phyloP scores from a whole-genome alignment of 148 eudicot species.

The Chenopodium quinoa region DNA sequence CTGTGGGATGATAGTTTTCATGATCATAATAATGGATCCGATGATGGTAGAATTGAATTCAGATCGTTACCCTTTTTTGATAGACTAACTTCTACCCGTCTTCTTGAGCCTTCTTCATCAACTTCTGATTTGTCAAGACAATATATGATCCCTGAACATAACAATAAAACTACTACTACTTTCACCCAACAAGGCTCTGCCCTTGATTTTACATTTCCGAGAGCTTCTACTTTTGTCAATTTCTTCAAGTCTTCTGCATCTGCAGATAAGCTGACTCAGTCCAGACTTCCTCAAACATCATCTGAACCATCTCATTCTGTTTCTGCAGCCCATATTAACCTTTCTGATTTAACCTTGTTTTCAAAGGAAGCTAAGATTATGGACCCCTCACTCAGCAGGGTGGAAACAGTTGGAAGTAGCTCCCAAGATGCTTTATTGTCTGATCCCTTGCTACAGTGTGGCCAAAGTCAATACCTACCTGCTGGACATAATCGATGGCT shows the following conservation, averaged over 20 bases:
- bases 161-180: not conserved
- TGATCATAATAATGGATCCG: conserved; percentile 9
- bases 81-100: not conserved
- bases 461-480: conserved; percentile 20
- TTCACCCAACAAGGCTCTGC: conserved; percentile 6
- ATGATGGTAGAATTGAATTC: not conserved
- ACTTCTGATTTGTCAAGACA: conserved; percentile 8
- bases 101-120: conserved; percentile 10
- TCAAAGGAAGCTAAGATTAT: not conserved
- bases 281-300: conserved; percentile 19
- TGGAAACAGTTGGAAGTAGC: conserved; percentile 8
- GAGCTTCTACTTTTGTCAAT: conserved; percentile 32
- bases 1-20: conserved; percentile 17
- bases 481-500: conserved; percentile 37
- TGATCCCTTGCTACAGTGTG: conserved; percentile 25
- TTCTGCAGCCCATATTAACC: not conserved
- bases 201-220: conserved; percentile 22
- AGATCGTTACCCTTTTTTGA: conserved; percentile 10
- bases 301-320: conserved; percentile 15
- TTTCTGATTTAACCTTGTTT: conserved; percentile 26
- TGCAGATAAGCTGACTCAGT: conserved; percentile 26
- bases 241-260: conserved; percentile 41
- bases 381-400: conserved; percentile 3
- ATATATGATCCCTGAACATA: conserved; percentile 2
- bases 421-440: not conserved